Evolutionary conservation across 1,284 basidiomycete species (phyloP).

Genomic region (Irpex lacteus): DNA sequence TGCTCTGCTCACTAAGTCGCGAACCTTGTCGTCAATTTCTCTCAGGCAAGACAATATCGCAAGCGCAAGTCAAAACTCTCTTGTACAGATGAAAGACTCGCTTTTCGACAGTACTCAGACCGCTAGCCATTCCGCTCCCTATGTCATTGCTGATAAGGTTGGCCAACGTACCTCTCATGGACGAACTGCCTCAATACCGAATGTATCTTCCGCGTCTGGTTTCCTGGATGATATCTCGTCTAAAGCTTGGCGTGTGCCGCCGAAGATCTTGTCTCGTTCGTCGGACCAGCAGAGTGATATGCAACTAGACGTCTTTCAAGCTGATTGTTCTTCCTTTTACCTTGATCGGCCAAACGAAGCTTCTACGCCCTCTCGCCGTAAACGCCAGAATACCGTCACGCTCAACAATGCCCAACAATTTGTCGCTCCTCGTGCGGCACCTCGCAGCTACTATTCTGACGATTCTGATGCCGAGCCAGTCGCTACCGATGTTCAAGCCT

Average conservation of each 20-base stretch:
- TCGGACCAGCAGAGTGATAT: constrained; percentile 17
- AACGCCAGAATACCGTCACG: constrained; percentile 16
- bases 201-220: constrained; percentile 13
- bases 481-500: not conserved
- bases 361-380: constrained; percentile 30
- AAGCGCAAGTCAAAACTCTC: not conserved
- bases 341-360: constrained; percentile 27
- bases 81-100: not conserved
- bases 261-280: constrained; percentile 25
- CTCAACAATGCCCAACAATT: constrained; percentile 6
- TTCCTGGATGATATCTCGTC: constrained; percentile 21
- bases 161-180: constrained; percentile 17
- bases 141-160: not conserved
- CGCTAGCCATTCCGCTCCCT: not conserved
- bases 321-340: constrained; percentile 28
- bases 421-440: not conserved
- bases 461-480: not conserved
- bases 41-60: constrained; percentile 1
- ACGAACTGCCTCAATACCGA: constrained; percentile 27
- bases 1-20: constrained; percentile 26
- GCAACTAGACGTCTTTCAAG: constrained; percentile 19
- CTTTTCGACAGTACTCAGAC: constrained; percentile 6
- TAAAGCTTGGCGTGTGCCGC: constrained; percentile 30
- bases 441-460: not conserved
- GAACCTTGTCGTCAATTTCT: constrained; percentile 32